These are phyloP conservation scores for Leccinum truebloodii DNA, from an alignment of 768 basidiomycete species.

Conservation along the genomic window DNA sequence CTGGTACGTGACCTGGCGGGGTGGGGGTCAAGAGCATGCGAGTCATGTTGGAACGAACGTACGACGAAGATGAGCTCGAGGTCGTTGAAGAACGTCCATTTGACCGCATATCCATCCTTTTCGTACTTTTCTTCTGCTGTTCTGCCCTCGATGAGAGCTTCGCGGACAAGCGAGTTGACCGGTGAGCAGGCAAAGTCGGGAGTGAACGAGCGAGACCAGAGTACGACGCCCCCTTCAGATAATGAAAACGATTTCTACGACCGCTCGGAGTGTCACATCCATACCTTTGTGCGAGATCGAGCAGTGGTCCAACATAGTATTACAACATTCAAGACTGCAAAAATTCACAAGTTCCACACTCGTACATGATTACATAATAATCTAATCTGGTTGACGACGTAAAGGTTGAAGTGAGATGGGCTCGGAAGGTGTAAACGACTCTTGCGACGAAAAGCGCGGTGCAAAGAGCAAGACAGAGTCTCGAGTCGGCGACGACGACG, in stretches of 20 bases:
- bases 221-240: constrained; percentile 77
- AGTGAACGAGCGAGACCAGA: constrained; percentile 95
- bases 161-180: constrained; percentile 84
- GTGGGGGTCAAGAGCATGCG: constrained; percentile 1
- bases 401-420: constrained; percentile 23
- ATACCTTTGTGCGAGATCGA: constrained; percentile 93
- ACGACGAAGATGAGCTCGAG: constrained; percentile 97
- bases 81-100: constrained; percentile 95
- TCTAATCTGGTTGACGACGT: constrained; percentile 25
- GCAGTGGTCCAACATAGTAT: constrained; percentile 87
- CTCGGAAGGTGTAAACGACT: constrained; percentile 6
- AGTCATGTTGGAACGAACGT: constrained; percentile 30
- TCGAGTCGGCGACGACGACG: constrained; percentile 5
- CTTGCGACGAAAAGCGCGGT: constrained; percentile 16
- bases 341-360: background rate
- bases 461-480: constrained; percentile 16
- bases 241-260: background rate
- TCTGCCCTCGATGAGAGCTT: constrained; percentile 89
- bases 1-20: constrained; percentile 85
- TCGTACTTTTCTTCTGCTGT: constrained; percentile 83
- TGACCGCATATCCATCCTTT: constrained; percentile 91
- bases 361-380: background rate
- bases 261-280: too few relatives aligned
- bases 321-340: background rate
- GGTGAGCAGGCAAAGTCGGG: constrained; percentile 78